Conservation (phyloP, 2,329 filamentous ascomycete genomes). For the Ophiostoma sp. region DNA sequence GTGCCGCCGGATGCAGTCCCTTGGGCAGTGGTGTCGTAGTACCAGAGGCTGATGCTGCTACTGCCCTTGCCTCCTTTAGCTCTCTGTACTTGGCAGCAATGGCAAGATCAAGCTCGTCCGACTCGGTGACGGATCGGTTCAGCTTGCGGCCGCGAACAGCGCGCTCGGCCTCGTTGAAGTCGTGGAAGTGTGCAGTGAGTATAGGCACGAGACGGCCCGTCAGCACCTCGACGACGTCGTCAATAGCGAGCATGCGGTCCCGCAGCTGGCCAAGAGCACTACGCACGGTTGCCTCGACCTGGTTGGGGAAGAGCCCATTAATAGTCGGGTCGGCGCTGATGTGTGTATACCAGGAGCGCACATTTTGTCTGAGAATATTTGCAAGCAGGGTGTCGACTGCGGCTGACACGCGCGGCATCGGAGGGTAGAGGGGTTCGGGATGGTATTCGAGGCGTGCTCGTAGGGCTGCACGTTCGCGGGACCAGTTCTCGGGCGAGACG, state of each 20-base stretch:
- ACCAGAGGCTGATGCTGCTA: not conserved
- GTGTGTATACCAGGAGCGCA: slow-evolving; percentile 79
- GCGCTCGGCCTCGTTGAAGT: slow-evolving; percentile 86
- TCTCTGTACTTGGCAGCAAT: slow-evolving; percentile 92
- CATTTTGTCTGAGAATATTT: slow-evolving; percentile 74
- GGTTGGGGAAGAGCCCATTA: slow-evolving; percentile 61
- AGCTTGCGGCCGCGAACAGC: slow-evolving; percentile 81
- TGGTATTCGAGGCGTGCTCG: slow-evolving; percentile 59
- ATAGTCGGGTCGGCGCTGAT: slow-evolving; percentile 57
- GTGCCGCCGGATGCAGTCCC: slow-evolving; percentile 79
- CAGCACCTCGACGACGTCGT: slow-evolving; percentile 80
- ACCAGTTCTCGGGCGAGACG: slow-evolving; percentile 60
- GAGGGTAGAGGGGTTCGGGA: slow-evolving; percentile 64
- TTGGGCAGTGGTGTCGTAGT: not conserved
- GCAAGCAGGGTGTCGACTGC: slow-evolving; percentile 74
- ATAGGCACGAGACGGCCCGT: slow-evolving; percentile 82
- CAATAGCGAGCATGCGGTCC: slow-evolving; percentile 67
- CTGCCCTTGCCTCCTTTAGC: slow-evolving; percentile 19
- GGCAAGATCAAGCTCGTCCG: slow-evolving; percentile 88
- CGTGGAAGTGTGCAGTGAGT: slow-evolving; percentile 78
- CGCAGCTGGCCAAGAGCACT: slow-evolving; percentile 64
- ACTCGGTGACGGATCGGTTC: slow-evolving; percentile 86
- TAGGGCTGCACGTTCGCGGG: slow-evolving; percentile 61
- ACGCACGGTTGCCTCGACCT: slow-evolving; percentile 77
- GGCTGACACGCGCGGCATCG: slow-evolving; percentile 71